Evolutionary conservation across 768 basidiomycete genomes (phyloP).

Genomic region (Clavulina sp.): DNA sequence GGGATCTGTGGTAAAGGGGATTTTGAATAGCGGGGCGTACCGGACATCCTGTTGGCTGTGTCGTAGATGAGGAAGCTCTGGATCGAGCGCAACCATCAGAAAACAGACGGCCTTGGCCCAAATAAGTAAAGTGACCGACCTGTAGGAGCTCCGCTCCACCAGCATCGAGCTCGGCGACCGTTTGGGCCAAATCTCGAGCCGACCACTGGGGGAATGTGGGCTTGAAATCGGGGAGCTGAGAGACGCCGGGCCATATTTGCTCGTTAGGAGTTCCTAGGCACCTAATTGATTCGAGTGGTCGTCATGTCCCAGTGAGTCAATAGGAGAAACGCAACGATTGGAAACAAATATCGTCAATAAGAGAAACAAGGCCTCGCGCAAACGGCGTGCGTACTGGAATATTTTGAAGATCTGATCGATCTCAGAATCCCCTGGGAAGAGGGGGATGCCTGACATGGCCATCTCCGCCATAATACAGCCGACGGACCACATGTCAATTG

Average conservation of each 20-base stretch:
- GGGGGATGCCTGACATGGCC: conserved; percentile 73
- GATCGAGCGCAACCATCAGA: background rate
- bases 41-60: conserved; percentile 81
- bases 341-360: background rate
- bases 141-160: conserved; percentile 65
- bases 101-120: background rate
- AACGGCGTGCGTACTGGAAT: conserved; percentile 50
- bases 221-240: conserved; percentile 84
- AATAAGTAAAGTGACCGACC: conserved; percentile 25
- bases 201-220: conserved; percentile 93
- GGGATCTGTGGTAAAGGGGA: background rate
- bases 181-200: conserved; percentile 43
- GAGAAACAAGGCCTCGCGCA: background rate
- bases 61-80: conserved; percentile 69
- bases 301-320: too few relatives aligned
- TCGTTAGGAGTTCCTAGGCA: conserved; percentile 90
- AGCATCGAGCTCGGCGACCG: conserved; percentile 58
- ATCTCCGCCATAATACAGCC: conserved; percentile 97
- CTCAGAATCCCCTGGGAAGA: conserved; percentile 98
- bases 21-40: conserved; percentile 24
- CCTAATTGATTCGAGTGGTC: too few relatives aligned
- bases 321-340: too few relatives aligned
- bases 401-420: conserved; percentile 99
- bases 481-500: conserved; percentile 99
- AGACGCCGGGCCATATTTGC: conserved; percentile 81